These are phyloP conservation scores for Aspergillus fischeri DNA, from an alignment of 2,329 filamentous ascomycete genomes.

Conservation along the genomic window DNA sequence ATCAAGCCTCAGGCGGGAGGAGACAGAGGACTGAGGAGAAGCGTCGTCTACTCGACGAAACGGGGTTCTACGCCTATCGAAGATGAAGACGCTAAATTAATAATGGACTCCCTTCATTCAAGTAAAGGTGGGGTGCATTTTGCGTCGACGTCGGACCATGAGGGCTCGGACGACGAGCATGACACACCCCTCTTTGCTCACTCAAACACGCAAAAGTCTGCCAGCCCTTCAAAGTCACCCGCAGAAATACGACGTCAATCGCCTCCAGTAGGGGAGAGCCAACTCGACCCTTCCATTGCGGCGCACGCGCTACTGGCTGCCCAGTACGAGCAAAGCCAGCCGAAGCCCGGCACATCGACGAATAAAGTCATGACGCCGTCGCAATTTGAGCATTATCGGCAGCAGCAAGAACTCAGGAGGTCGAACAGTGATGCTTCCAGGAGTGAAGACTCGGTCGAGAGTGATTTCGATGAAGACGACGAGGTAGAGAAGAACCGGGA, in stretches of 20 bases:
- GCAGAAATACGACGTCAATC: constrained; percentile 4
- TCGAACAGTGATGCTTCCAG: constrained; percentile 47
- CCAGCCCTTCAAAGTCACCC: constrained; percentile 9
- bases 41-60: constrained; percentile 24
- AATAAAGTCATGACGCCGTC: constrained; percentile 87
- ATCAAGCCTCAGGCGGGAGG: constrained; percentile 20
- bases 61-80: constrained; percentile 27
- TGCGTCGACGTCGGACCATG: constrained; percentile 14
- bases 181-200: constrained; percentile 26
- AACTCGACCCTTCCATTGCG: constrained; percentile 33
- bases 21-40: constrained; percentile 29
- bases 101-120: constrained; percentile 31
- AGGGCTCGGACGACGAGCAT: constrained; percentile 19
- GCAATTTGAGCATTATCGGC: constrained; percentile 76
- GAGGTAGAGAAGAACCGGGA: constrained; percentile 71
- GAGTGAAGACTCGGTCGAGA: constrained; percentile 53
- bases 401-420: constrained; percentile 65
- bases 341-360: constrained; percentile 35
- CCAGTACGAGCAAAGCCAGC: constrained; percentile 39
- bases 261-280: constrained; percentile 6
- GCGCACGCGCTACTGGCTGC: constrained; percentile 44
- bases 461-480: constrained; percentile 72
- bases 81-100: constrained; percentile 39
- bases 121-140: constrained; percentile 23
- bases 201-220: constrained; percentile 8